Evolutionary conservation across 2,329 filamentous ascomycete genomes (phyloP), one percentile per base, ranked within the genome.

Genomic region (Venturia effusa): DNA sequence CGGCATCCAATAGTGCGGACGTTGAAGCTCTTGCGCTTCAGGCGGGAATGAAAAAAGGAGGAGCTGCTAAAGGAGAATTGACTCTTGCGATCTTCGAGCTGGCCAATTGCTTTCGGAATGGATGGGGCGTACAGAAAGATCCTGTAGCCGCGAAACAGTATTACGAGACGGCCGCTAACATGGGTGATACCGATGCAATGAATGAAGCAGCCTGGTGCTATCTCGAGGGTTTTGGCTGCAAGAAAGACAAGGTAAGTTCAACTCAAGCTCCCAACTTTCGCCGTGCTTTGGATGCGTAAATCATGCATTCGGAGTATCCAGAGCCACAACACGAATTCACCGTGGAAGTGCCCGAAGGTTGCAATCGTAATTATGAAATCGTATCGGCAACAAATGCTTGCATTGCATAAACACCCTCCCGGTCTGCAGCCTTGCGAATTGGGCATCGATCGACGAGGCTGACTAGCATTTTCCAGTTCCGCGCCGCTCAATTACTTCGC

Each of bases 181-280:
- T 99, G 68, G 94, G 94, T 66, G 94, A 99, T 75, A 90, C 90
- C 55, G 94, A 99, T 78, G 94, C 92, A 65, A 96, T 97, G 92
- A 96, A 97, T 73, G 93, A 97, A 76, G 88, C 88, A 63, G 94
- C 87, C 41, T 96, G 92, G 91, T 99, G 94, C 79, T 97, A 94
- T 81, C 76, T 95, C 34, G 89, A 97, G 73, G 94, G 94, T n/a
- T 96, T 96, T 76, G 94, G 94, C 40, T 93, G 92, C 72, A 94
- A 92, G 76, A 99, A 97, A 76, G 92, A 99, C 80, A 97, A 96
- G 89, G 93, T 97, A 82, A 77, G 90, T n/a, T n/a, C n/a, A n/a
- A n/a, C n/a, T 84, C 64, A 61, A 57, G 66, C 64, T 62, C 45
- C 43, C 11, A 13, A 27, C 3, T 51, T 39, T 41, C 32, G 22